Percentiles rank a stretch among this genome's conserved stretches.
phyloP scores from a whole-genome alignment of 306 rosid genomes.

The Gastrolobium bilobum region DNA sequence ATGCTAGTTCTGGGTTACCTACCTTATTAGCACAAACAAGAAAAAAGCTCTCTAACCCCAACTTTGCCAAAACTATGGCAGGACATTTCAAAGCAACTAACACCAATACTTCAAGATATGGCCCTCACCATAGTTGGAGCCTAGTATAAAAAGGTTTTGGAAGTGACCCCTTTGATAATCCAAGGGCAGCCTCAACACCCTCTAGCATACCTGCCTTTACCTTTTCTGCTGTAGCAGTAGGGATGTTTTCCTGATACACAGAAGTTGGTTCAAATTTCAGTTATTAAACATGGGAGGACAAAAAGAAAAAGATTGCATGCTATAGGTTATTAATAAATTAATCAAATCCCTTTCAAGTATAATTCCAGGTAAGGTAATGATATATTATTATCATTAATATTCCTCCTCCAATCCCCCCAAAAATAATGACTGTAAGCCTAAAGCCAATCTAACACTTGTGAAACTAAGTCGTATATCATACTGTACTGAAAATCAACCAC shows the following conservation, averaged over 20 bases:
- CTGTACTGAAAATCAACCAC: constrained; percentile 35
- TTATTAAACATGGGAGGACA: not conserved
- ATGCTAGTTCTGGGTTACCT: not conserved
- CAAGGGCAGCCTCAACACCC: constrained; percentile 89
- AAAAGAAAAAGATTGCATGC: constrained; percentile 1
- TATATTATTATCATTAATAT: constrained; percentile 18
- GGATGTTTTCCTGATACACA: constrained; percentile 83
- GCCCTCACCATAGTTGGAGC: constrained; percentile 80
- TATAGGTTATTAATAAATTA: constrained; percentile 24
- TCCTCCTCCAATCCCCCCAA: constrained; percentile 1
- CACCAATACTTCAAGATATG: not conserved
- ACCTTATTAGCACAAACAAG: constrained; percentile 24
- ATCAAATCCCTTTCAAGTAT: constrained; percentile 31
- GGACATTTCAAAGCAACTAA: constrained; percentile 40
- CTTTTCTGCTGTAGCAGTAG: constrained; percentile 72
- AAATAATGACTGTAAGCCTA: not conserved
- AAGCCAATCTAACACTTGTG: constrained; percentile 31
- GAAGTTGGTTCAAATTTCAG: constrained; percentile 24
- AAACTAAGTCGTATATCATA: not conserved
- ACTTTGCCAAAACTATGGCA: constrained; percentile 18
- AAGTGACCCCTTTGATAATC: constrained; percentile 76
- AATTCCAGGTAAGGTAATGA: not conserved
- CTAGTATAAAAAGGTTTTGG: constrained; percentile 74
- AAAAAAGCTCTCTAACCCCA: constrained; percentile 23
- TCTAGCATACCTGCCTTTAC: constrained; percentile 78